Base-by-base conservation (phyloP, 2,329 filamentous ascomycete species). In the Orbilia javanica region DNA sequence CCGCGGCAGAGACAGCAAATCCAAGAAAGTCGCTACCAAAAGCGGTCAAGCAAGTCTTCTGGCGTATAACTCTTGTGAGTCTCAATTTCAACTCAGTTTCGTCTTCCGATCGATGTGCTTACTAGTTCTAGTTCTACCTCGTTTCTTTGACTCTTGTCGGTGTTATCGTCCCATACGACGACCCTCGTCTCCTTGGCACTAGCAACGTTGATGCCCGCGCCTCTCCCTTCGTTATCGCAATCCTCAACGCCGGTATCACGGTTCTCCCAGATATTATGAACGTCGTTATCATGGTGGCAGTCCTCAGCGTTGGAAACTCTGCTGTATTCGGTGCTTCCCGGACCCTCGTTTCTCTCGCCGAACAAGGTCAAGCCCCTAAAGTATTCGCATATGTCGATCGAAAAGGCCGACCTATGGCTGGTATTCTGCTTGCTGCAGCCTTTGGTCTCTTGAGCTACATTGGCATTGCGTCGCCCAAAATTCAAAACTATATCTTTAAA, bases 191-290 rank as follows among this genome's bases (percentile, higher is more conserved):
- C 0, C 86, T 86, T 10, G 86, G 87, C 46, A 85, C 83, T 25
- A 88, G 86, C 68, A 86, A 86, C n/a, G 88, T 88, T 60, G 89
- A 94, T 83, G 89, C 91, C 50, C 89, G 90, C 27, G 92, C 93
- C 0, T 97, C 93, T 1, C 95, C 95, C 1, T 97, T 97, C 83
- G 94, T 97, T 81, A 96, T 97, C 82, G 93, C 94, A 79, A 97
- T 97, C 81, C 87, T 92, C 80, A 91, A 94, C 79, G 93, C 94
- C 0, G 91, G 93, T 7, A 96, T 97, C 81, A 85, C 89, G 48
- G 90, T 91, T 1, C 88, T 97, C 1, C 93, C 93, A 1, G 94
- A 92, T 0, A 88, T 97, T 67, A 96, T 97, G 92, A 97, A 98
- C 84, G 90, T 90, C n/a, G 93, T 97, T 78, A 97, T 97, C 83